These are phyloP conservation scores for Mycena galericulata DNA, from an alignment of 768 basidiomycete species.

Conservation along the genomic window DNA sequence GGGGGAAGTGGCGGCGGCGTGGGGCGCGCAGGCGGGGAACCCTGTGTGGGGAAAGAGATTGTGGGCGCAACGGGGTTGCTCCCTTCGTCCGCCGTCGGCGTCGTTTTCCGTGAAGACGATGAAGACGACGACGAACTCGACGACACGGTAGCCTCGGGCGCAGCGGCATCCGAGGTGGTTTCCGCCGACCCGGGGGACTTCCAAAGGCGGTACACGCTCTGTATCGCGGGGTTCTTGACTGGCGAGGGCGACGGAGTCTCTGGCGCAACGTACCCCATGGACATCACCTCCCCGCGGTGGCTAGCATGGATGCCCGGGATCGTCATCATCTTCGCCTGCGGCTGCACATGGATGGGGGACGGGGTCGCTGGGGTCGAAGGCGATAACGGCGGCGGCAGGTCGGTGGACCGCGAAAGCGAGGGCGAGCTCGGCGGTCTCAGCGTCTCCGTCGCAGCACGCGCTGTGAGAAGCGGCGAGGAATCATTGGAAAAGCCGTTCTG, in stretches of 20 bases:
- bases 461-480: slow-evolving; percentile 12
- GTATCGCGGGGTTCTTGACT: slow-evolving; percentile 67
- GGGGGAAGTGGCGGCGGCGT: slow-evolving; percentile 62
- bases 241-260: slow-evolving; percentile 50
- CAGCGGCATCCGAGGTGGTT: slow-evolving; percentile 4
- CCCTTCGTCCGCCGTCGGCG: slow-evolving; percentile 9
- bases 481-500: slow-evolving; percentile 22
- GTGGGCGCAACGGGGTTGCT: slow-evolving; percentile 9
- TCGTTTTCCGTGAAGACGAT: slow-evolving; percentile 22
- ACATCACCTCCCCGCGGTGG: slow-evolving; percentile 88
- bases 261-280: slow-evolving; percentile 80
- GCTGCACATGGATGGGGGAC: slow-evolving; percentile 78
- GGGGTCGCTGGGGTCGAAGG: slow-evolving; percentile 44
- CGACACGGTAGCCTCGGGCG: slow-evolving; percentile 10
- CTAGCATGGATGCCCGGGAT: slow-evolving; percentile 91
- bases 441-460: slow-evolving; percentile 19
- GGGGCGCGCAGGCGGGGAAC: slow-evolving; percentile 21
- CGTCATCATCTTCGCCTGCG: slow-evolving; percentile 83
- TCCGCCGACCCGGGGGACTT: slow-evolving; percentile 59
- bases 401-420: slow-evolving; percentile 17
- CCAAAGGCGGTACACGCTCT: slow-evolving; percentile 82
- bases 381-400: slow-evolving; percentile 31
- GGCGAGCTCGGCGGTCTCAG: neutral
- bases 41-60: slow-evolving; percentile 24
- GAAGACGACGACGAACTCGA: slow-evolving; percentile 25